These are phyloP conservation scores for Pelagomonas calceolata DNA, from an alignment of 108 stramenopile species.

Conservation along the genomic window DNA sequence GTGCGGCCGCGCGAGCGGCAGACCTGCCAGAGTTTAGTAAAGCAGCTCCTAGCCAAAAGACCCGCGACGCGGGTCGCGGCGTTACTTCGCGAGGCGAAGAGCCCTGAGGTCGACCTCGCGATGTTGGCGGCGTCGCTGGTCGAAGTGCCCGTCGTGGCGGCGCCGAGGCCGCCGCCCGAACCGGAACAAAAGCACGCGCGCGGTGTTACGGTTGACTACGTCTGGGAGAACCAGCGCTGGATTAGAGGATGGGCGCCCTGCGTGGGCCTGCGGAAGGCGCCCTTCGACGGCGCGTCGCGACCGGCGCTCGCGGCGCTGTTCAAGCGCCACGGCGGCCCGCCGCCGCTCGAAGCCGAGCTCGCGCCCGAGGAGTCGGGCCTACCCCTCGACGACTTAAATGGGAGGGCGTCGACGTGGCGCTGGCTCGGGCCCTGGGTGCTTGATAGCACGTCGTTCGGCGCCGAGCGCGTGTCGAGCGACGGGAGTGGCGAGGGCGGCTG, in stretches of 20 bases:
- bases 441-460: neutral
- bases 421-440: neutral
- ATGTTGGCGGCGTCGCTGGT: no score
- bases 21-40: no score
- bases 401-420: neutral
- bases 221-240: conserved; percentile 3
- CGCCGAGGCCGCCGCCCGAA: no score
- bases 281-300: neutral
- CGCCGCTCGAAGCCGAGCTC: neutral
- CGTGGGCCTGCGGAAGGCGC: neutral
- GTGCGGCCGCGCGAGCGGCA: neutral
- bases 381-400: neutral
- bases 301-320: neutral
- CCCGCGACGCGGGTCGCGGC: no score
- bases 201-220: neutral
- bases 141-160: no score
- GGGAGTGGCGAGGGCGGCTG: neutral
- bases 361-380: neutral
- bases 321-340: neutral
- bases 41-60: no score
- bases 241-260: neutral
- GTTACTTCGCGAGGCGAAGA: no score
- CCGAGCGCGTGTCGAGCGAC: neutral
- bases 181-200: no score
- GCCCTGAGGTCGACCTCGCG: no score